These are phyloP conservation scores for Geranomyces variabilis DNA, from an alignment of 192 early-diverging fungal genomes.

Conservation along the genomic window DNA sequence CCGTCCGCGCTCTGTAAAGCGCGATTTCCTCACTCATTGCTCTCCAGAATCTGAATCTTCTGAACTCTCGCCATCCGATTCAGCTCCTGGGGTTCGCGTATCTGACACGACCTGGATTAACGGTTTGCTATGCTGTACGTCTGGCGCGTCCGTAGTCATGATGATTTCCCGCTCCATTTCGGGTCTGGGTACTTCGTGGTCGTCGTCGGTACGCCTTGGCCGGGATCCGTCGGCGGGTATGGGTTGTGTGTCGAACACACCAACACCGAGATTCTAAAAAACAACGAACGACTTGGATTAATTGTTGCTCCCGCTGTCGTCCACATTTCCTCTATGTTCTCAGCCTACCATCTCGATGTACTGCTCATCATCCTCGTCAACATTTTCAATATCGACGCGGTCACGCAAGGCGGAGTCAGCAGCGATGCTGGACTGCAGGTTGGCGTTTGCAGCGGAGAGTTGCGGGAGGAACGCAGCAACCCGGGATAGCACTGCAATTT, in stretches of 20 bases:
- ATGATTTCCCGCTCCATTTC: slow-evolving; percentile 12
- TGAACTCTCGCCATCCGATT: no score
- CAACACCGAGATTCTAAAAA: slow-evolving; percentile 24
- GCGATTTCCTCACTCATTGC: no score
- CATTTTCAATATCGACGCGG: slow-evolving; percentile 58
- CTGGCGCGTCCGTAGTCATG: slow-evolving; percentile 1
- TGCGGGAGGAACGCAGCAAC: slow-evolving; percentile 26
- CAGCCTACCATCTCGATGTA: slow-evolving; percentile 50
- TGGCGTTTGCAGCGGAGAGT: slow-evolving; percentile 17
- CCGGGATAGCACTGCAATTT: slow-evolving; percentile 17
- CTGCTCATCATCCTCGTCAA: slow-evolving; percentile 53
- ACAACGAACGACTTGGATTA: neutral
- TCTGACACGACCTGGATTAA: slow-evolving; percentile 9
- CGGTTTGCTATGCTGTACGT: neutral
- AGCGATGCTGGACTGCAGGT: neutral
- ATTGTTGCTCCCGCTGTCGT: no score
- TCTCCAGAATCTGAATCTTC: no score
- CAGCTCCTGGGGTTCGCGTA: neutral
- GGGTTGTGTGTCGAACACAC: slow-evolving; percentile 17
- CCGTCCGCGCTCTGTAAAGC: no score
- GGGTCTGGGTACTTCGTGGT: no score
- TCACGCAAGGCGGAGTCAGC: slow-evolving; percentile 5
- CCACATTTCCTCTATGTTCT: no score
- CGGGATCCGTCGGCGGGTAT: neutral
- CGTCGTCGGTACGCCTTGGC: neutral